Percentiles rank a stretch among this genome's conserved stretches.
phyloP scores from a whole-genome alignment of 768 basidiomycete species.

The Chalciporus piperatus region DNA sequence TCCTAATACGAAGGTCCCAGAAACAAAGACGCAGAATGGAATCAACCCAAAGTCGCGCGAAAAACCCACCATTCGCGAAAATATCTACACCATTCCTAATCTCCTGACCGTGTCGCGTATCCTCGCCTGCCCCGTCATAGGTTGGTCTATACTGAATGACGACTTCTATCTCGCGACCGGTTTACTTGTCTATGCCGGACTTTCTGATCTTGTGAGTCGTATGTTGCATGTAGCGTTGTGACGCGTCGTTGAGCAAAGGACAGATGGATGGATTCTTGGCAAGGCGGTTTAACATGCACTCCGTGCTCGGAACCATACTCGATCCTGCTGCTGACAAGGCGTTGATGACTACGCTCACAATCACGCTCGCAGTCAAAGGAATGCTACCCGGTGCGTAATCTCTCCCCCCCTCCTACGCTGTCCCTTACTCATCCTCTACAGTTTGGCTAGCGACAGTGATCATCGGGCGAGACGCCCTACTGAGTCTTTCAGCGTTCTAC shows the following conservation, averaged over 20 bases:
- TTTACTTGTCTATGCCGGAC: conserved; percentile 85
- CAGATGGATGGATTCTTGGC: conserved; percentile 94
- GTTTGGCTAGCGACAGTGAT: conserved; percentile 86
- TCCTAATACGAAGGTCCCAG: conserved; percentile 1
- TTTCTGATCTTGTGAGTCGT: conserved; percentile 79
- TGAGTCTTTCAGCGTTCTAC: conserved; percentile 88
- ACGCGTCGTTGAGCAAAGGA: not conserved
- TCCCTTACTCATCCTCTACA: conserved; percentile 28
- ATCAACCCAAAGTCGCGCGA: conserved; percentile 3
- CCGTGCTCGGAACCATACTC: conserved; percentile 92
- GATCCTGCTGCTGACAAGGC: conserved; percentile 98
- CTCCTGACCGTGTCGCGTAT: conserved; percentile 86
- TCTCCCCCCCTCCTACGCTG: not conserved
- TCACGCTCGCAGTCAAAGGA: conserved; percentile 80
- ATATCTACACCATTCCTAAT: conserved; percentile 95
- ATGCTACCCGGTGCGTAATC: conserved; percentile 71
- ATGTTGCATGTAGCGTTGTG: conserved; percentile 4
- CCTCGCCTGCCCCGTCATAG: conserved; percentile 85
- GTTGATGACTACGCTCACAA: conserved; percentile 89
- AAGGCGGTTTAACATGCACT: conserved; percentile 77
- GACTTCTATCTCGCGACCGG: conserved; percentile 80
- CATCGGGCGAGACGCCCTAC: conserved; percentile 82
- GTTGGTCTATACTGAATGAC: conserved; percentile 81
- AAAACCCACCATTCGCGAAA: conserved; percentile 57
- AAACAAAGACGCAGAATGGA: conserved; percentile 4